Evolutionary conservation across 441 rosid species (phyloP).

Genomic region (Hura crepitans): DNA sequence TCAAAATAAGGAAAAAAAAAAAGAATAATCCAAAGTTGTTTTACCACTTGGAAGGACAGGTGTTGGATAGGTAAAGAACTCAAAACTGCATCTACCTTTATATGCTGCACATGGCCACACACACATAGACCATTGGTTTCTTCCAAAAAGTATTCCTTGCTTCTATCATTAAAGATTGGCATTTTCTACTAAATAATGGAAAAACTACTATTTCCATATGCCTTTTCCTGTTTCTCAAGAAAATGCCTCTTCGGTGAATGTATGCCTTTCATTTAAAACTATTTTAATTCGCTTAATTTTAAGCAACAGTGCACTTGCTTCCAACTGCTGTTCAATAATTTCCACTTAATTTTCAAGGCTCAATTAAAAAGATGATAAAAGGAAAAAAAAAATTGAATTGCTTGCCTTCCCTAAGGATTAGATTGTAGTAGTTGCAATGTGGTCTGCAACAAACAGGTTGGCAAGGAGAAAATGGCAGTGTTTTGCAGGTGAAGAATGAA

Average conservation of each 20-base stretch:
- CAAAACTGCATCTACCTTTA: conserved; percentile 3
- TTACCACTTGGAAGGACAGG: neutral
- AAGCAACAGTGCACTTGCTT: neutral
- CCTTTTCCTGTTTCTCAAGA: neutral
- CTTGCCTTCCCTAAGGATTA: neutral
- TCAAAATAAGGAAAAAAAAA: too few species aligned
- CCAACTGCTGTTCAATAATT: neutral
- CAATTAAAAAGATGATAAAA: too few species aligned
- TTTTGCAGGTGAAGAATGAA: conserved; percentile 16
- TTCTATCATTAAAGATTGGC: neutral
- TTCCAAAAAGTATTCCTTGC: neutral
- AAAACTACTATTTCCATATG: neutral
- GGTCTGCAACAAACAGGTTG: conserved; percentile 8
- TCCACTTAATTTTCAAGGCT: neutral
- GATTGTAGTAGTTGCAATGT: conserved; percentile 1
- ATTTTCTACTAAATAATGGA: too few species aligned
- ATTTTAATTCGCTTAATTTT: neutral
- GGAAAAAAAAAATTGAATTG: too few species aligned
- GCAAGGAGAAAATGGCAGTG: neutral
- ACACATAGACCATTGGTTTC: neutral
- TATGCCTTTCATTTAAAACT: neutral
- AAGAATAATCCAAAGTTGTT: neutral
- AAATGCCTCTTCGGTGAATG: neutral
- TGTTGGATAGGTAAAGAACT: neutral
- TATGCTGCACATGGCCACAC: neutral